Evolutionary conservation across 1,284 basidiomycete species (phyloP).

Genomic region (Cryptococcus sp.): DNA sequence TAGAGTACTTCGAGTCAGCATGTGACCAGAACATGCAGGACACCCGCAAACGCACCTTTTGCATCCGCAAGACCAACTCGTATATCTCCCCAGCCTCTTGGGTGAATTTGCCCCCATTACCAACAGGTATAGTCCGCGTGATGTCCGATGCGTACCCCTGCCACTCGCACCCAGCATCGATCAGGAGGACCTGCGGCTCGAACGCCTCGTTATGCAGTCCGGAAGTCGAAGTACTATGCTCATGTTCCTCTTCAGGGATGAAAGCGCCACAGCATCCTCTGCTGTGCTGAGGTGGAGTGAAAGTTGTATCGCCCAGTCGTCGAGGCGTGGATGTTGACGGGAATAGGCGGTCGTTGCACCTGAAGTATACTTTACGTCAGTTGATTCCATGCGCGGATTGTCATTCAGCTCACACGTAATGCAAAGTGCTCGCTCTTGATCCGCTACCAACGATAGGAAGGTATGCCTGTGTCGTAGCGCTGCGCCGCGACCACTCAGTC

Average conservation of each 20-base stretch:
- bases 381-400: slow-evolving; percentile 1
- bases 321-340: slow-evolving; percentile 38
- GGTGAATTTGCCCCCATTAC: slow-evolving; percentile 84
- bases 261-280: slow-evolving; percentile 49
- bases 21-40: neutral
- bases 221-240: slow-evolving; percentile 23
- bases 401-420: slow-evolving; percentile 68
- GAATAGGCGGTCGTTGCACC: slow-evolving; percentile 54
- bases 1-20: neutral
- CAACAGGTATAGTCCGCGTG: slow-evolving; percentile 59
- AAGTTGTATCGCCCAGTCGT: slow-evolving; percentile 39
- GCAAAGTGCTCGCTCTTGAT: slow-evolving; percentile 77
- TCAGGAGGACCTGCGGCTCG: slow-evolving; percentile 76
- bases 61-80: slow-evolving; percentile 83
- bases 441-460: slow-evolving; percentile 85
- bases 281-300: slow-evolving; percentile 33
- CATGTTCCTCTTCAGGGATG: slow-evolving; percentile 25
- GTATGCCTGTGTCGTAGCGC: slow-evolving; percentile 69
- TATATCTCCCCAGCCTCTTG: slow-evolving; percentile 76
- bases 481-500: neutral
- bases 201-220: slow-evolving; percentile 37
- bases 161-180: slow-evolving; percentile 91
- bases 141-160: slow-evolving; percentile 58
- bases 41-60: slow-evolving; percentile 61
- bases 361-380: slow-evolving; percentile 7